Conservation (phyloP, 2,329 filamentous ascomycete genomes). For the Stachybotrys elegans region DNA sequence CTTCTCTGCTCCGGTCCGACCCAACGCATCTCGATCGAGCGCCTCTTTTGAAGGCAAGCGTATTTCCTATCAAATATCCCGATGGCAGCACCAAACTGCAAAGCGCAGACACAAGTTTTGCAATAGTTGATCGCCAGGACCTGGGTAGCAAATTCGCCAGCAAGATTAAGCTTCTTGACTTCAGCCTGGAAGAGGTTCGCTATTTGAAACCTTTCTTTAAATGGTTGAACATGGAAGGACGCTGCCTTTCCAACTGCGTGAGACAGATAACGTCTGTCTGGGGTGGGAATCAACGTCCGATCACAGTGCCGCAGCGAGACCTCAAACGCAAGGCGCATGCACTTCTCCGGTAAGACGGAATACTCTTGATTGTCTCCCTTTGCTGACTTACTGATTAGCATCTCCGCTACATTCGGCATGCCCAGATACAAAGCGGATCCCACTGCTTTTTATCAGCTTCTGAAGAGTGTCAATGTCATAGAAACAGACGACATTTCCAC, state of each 20-base stretch:
- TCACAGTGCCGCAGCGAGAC: slow-evolving; percentile 18
- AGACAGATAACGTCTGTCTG: slow-evolving; percentile 26
- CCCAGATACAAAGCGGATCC: slow-evolving; percentile 6
- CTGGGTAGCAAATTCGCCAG: slow-evolving; percentile 19
- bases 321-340: slow-evolving; percentile 24
- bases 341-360: slow-evolving; percentile 22
- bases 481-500: slow-evolving; percentile 26
- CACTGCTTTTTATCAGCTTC: slow-evolving; percentile 9
- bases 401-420: slow-evolving; percentile 16
- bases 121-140: slow-evolving; percentile 26
- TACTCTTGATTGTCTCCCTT: background rate
- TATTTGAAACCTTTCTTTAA: slow-evolving; percentile 22
- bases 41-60: slow-evolving; percentile 5
- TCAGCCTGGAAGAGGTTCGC: slow-evolving; percentile 25
- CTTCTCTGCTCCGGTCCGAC: slow-evolving; percentile 19
- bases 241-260: slow-evolving; percentile 26
- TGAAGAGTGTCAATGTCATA: slow-evolving; percentile 13
- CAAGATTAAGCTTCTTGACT: slow-evolving; percentile 28
- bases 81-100: slow-evolving; percentile 10
- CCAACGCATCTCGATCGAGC: slow-evolving; percentile 3
- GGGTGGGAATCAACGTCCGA: slow-evolving; percentile 5
- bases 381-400: slow-evolving; percentile 5
- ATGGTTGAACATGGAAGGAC: slow-evolving; percentile 24
- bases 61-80: slow-evolving; percentile 19
- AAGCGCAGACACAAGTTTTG: slow-evolving; percentile 19